phyloP scores from a whole-genome alignment of 176 grass and related monocot genomes.

The Canna indica region DNA sequence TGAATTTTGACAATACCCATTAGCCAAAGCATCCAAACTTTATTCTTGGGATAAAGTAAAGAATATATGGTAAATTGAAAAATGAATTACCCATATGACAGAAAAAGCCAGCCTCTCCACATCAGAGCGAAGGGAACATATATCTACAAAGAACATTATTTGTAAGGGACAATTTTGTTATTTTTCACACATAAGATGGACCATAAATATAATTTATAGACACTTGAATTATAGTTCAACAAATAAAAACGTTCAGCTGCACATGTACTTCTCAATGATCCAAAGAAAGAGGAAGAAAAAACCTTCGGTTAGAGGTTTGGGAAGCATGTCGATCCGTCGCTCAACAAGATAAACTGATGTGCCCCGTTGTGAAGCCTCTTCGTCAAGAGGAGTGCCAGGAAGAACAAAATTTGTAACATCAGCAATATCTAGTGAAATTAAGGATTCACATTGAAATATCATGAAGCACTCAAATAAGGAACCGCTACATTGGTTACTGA shows the following conservation, averaged over 20 bases:
- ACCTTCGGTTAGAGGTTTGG: conserved; percentile 99
- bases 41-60: neutral
- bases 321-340: conserved; percentile 97
- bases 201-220: neutral
- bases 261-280: neutral
- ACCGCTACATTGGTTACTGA: neutral
- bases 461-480: neutral
- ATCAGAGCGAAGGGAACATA: conserved; percentile 95
- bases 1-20: neutral
- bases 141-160: conserved; percentile 48
- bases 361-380: conserved; percentile 78
- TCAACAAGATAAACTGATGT: conserved; percentile 99
- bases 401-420: conserved; percentile 97
- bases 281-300: neutral
- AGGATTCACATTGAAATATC: neutral
- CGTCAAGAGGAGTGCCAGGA: conserved; percentile 86
- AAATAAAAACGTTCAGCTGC: neutral
- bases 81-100: conserved; percentile 72
- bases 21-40: neutral
- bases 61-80: conserved; percentile 6
- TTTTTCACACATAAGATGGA: neutral
- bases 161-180: conserved; percentile 11
- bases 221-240: neutral
- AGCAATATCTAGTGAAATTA: conserved; percentile 62
- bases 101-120: conserved; percentile 89